Percentiles rank a stretch among this genome's conserved stretches.
phyloP scores from a whole-genome alignment of 2,329 filamentous ascomycete species.

The Talaromyces sp. region DNA sequence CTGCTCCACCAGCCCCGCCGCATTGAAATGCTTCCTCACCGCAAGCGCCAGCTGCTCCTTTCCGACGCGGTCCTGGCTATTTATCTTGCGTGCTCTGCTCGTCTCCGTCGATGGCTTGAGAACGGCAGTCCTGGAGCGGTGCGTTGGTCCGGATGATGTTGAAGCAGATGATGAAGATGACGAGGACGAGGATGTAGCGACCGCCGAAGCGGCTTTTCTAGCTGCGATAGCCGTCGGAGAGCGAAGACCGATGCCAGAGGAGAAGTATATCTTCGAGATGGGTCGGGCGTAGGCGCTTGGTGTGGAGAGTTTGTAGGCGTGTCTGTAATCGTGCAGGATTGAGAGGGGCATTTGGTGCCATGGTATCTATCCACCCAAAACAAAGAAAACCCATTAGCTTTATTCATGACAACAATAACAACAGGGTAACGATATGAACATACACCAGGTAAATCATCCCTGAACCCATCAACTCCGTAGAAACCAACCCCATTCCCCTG shows the following conservation, averaged over 20 bases:
- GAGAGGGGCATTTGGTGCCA: slow-evolving; percentile 44
- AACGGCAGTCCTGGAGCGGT: neutral
- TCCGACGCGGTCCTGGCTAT: slow-evolving; percentile 39
- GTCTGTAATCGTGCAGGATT: slow-evolving; percentile 49
- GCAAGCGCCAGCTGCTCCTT: slow-evolving; percentile 43
- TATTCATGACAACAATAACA: too few species aligned
- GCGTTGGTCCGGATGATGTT: neutral
- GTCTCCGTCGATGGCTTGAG: neutral
- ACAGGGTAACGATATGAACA: neutral
- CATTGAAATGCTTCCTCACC: slow-evolving; percentile 49
- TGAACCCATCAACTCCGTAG: neutral
- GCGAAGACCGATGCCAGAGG: slow-evolving; percentile 43
- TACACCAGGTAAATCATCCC: slow-evolving; percentile 18
- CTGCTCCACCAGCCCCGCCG: slow-evolving; percentile 45
- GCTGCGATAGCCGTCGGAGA: slow-evolving; percentile 45
- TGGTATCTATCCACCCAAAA: slow-evolving; percentile 32
- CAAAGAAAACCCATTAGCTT: neutral
- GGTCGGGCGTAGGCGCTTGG: slow-evolving; percentile 43
- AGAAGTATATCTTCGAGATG: slow-evolving; percentile 48
- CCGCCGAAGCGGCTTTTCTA: slow-evolving; percentile 27
- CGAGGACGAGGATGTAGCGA: slow-evolving; percentile 1
- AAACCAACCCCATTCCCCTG: neutral
- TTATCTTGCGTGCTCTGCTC: slow-evolving; percentile 24
- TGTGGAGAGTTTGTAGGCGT: slow-evolving; percentile 46
- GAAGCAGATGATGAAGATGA: neutral